Conservation (phyloP, 2,329 filamentous ascomycete species). For the Pyrenophora graminea region DNA sequence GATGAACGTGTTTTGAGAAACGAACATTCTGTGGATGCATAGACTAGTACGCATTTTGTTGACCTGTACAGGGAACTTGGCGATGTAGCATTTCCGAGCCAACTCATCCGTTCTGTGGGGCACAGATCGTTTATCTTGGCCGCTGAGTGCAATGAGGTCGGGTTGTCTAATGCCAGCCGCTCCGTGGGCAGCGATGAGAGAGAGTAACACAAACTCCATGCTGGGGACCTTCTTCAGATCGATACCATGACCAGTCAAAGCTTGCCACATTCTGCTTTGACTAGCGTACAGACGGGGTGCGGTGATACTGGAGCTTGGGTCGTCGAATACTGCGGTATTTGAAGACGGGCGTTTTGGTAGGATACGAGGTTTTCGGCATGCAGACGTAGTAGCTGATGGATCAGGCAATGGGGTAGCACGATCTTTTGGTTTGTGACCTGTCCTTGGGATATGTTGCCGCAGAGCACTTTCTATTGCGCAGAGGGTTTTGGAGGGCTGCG, state of each 20-base stretch:
- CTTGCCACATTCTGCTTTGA: conserved; percentile 62
- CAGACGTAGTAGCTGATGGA: not conserved
- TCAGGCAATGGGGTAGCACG: not conserved
- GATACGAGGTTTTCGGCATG: conserved; percentile 17
- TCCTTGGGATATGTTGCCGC: conserved; percentile 22
- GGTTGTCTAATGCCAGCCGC: conserved; percentile 62
- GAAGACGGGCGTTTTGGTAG: conserved; percentile 9
- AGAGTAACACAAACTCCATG: conserved; percentile 61
- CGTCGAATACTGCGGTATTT: conserved; percentile 32
- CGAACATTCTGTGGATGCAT: conserved; percentile 58
- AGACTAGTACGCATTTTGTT: conserved; percentile 60
- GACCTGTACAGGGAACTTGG: conserved; percentile 51
- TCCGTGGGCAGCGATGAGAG: conserved; percentile 61
- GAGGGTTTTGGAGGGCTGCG: conserved; percentile 20
- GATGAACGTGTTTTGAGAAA: conserved; percentile 37
- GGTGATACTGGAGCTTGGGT: conserved; percentile 22
- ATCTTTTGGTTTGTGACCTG: conserved; percentile 7
- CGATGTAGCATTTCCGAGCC: conserved; percentile 63
- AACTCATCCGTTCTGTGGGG: conserved; percentile 64
- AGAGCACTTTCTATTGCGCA: conserved; percentile 22
- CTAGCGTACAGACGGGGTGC: conserved; percentile 51
- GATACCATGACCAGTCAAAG: conserved; percentile 63
- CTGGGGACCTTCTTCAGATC: conserved; percentile 59
- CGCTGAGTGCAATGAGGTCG: conserved; percentile 58
- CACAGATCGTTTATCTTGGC: conserved; percentile 68